Evolutionary conservation across 2,329 filamentous ascomycete genomes (phyloP).

Genomic region (Aaosphaeria pasadenensis): DNA sequence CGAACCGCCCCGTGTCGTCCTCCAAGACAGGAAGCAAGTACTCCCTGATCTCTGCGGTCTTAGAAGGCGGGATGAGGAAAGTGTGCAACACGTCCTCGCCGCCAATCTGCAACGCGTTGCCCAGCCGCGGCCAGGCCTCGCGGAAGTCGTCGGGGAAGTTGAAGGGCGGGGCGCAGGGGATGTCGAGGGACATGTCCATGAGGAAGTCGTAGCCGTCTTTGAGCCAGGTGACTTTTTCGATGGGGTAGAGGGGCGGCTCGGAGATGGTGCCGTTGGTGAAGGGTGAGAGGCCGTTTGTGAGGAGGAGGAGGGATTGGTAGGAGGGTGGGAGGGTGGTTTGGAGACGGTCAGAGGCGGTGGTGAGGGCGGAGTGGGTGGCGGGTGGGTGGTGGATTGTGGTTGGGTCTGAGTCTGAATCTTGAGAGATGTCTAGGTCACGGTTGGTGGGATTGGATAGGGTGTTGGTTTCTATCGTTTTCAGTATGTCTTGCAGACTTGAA

Average conservation of each 20-base stretch:
- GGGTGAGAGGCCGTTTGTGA: constrained; percentile 39
- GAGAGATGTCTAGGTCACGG: too few relatives aligned
- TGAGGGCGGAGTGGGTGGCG: not conserved
- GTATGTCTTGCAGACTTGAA: constrained; percentile 3
- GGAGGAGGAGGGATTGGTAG: not conserved
- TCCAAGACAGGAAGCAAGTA: not conserved
- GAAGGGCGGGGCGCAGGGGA: constrained; percentile 38
- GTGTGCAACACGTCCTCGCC: not conserved
- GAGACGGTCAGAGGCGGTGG: not conserved
- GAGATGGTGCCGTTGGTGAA: constrained; percentile 49
- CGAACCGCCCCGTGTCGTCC: too few relatives aligned
- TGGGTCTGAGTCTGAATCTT: too few relatives aligned
- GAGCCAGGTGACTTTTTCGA: constrained; percentile 43
- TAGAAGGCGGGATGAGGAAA: not conserved
- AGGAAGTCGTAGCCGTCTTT: constrained; percentile 48
- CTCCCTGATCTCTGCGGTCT: not conserved
- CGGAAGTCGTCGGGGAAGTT: constrained; percentile 40
- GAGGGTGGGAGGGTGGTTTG: not conserved
- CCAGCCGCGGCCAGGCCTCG: not conserved
- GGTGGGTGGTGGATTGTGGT: not conserved
- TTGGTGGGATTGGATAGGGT: not conserved
- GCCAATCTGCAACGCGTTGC: not conserved
- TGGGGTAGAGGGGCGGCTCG: constrained; percentile 45
- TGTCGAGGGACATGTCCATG: constrained; percentile 40
- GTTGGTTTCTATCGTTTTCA: constrained; percentile 2